Evolutionary conservation across 2,329 filamentous ascomycete species (phyloP), one percentile per base, ranked within the genome.

Genomic region (Curvularia spicifera): DNA sequence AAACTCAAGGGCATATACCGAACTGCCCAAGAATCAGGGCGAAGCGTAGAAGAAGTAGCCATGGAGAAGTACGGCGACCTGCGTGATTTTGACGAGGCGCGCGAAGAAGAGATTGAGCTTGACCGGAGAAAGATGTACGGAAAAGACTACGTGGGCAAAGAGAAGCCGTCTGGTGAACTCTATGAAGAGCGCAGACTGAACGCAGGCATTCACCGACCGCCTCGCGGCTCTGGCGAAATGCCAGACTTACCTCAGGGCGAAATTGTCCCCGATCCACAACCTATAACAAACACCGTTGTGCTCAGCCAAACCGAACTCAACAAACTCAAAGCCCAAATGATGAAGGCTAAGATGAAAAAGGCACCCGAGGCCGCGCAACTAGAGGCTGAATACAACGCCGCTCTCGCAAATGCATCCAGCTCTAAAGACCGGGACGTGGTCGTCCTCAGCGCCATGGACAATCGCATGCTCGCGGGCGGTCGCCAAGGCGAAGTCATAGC

Each of bases 61-160:
- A 69, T 90, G 37, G 90, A 97, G 67, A 85, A 91, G 12, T 97
- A 90, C 71, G 94, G 93, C 1, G 87, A 87, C 64, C 73, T 99
- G 15, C 85, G 88, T 26, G 89, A 91, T 13, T 99, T 98, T 70
- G 95, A 99, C 70, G 91, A 97, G 69, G 93, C 93, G 4, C 84
- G 93, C 44, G 95, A 99, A 74, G 96, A 99, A 76, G 89, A 94
- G 75, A 87, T 87, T n/a, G 95, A 99, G 74, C 70, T 98, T 62
- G 94, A 97, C 52, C 84, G 94, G 55, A 85, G 92, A 51, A 87
- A 87, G 51, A 86, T 89, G 47, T 97, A 98, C 72, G 95, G 95
- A 1, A 82, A 89, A 52, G 91, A 90, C 31, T 97, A 96, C 71
- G 86, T 91, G 24, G 88, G 89, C 31, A 93, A 96, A 67, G 87